Percentiles rank a stretch among this genome's conserved stretches.
Conservation (phyloP, 306 rosid genomes). For the Lablab purpureus region DNA sequence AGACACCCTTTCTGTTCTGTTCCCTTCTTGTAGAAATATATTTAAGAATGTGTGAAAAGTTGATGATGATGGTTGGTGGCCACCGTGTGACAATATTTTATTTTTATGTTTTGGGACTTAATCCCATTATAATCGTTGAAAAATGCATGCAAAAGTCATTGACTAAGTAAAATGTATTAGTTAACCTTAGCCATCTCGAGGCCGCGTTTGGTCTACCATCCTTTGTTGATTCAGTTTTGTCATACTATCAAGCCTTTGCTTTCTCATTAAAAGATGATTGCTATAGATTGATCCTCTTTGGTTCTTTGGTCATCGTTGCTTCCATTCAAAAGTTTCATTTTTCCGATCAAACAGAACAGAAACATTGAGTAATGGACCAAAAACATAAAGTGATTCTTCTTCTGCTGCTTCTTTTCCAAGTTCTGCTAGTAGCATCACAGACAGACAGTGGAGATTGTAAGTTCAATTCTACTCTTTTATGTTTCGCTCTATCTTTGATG, state of each 20-base stretch:
- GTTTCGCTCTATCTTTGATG: conserved; percentile 15
- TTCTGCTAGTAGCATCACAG: conserved; percentile 52
- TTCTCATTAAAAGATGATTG: conserved; percentile 26
- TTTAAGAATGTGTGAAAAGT: not conserved
- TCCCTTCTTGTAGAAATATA: not conserved
- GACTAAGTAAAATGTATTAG: conserved; percentile 47
- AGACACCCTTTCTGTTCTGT: not conserved
- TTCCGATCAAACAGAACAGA: conserved; percentile 27
- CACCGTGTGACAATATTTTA: conserved; percentile 4
- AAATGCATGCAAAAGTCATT: conserved; percentile 28
- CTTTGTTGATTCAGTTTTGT: conserved; percentile 36
- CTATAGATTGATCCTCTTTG: conserved; percentile 10
- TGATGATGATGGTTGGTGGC: conserved; percentile 21
- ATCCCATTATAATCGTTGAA: conserved; percentile 5
- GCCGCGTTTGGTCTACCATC: conserved; percentile 28
- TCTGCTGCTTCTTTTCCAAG: conserved; percentile 48
- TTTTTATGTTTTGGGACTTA: not conserved
- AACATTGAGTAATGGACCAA: conserved; percentile 45
- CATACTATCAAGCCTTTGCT: conserved; percentile 10
- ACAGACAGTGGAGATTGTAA: conserved; percentile 53
- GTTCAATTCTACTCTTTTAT: conserved; percentile 39
- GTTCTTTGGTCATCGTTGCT: conserved; percentile 30
- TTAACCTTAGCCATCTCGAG: conserved; percentile 37
- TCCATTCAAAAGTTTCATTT: conserved; percentile 1
- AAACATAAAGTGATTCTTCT: conserved; percentile 48